A percentile compares a stretch with the other conserved stretches of the same genome.
phyloP scores from a whole-genome alignment of 805 yeast species.

The Candida coquimbonensis region DNA sequence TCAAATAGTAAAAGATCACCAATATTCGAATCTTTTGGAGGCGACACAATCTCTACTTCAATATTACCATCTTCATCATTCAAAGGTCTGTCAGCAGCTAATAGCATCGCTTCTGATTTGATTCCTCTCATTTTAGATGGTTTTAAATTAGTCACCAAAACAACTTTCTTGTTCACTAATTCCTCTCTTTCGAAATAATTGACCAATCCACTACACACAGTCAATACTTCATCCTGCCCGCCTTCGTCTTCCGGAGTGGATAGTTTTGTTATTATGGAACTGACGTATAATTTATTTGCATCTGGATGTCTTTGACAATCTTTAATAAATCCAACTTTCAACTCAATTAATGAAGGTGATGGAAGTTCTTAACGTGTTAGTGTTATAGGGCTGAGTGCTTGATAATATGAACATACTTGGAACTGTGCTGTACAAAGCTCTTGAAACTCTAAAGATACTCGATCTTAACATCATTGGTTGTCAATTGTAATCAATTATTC shows the following conservation, averaged over 20 bases:
- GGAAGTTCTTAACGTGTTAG: not conserved
- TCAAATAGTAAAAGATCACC: constrained; percentile 38
- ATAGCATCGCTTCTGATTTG: constrained; percentile 55
- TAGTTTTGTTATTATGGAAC: constrained; percentile 29
- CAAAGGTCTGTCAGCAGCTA: constrained; percentile 42
- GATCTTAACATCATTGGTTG: not conserved
- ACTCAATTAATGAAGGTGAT: constrained; percentile 21
- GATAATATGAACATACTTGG: not conserved
- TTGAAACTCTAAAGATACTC: not conserved
- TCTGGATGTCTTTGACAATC: constrained; percentile 43
- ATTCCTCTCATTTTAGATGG: constrained; percentile 59
- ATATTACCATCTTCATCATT: constrained; percentile 12
- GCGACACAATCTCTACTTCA: constrained; percentile 39
- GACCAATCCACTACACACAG: constrained; percentile 58
- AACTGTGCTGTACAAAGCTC: not conserved
- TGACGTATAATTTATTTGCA: constrained; percentile 55
- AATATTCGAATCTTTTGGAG: constrained; percentile 31
- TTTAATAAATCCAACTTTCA: constrained; percentile 42
- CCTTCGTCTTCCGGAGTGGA: constrained; percentile 7
- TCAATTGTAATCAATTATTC: no score
- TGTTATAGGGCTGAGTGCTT: no score
- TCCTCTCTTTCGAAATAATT: constrained; percentile 32
- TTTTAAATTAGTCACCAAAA: constrained; percentile 51
- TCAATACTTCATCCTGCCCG: constrained; percentile 13
- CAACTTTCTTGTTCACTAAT: constrained; percentile 36